phyloP scores from a whole-genome alignment of 2,329 filamentous ascomycete species.

The Trichophyton mentagrophytes region DNA sequence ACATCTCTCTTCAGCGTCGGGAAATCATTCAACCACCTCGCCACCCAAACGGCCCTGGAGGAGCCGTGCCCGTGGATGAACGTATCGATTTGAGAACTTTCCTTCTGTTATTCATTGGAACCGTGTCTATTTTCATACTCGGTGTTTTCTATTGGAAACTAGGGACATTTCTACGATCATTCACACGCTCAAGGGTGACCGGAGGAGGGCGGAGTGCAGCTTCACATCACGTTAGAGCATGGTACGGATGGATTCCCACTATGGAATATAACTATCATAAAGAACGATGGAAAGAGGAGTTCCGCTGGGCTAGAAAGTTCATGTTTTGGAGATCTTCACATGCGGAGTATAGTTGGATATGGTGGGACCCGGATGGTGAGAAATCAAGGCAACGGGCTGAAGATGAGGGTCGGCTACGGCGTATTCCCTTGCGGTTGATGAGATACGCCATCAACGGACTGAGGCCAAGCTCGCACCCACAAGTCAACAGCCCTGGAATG shows the following conservation, averaged over 20 bases:
- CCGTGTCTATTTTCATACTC: conserved; percentile 27
- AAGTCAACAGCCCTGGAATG: conserved; percentile 3
- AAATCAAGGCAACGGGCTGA: conserved; percentile 15
- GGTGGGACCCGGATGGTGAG: conserved; percentile 28
- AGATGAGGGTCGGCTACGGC: conserved; percentile 13
- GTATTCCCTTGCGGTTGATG: conserved; percentile 19
- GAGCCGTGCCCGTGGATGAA: conserved; percentile 16
- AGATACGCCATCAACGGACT: conserved; percentile 16
- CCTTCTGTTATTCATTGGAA: conserved; percentile 24
- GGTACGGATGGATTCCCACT: conserved; percentile 31
- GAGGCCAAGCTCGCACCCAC: conserved; percentile 19
- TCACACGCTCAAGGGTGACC: conserved; percentile 25
- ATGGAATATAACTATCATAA: conserved; percentile 23
- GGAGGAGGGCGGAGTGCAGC: conserved; percentile 19
- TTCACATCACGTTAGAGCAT: conserved; percentile 28
- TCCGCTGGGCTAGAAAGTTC: conserved; percentile 17
- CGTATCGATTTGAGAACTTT: conserved; percentile 22
- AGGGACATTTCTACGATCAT: conserved; percentile 25
- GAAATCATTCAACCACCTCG: conserved; percentile 17
- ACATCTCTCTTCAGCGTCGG: background rate
- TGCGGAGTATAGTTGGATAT: conserved; percentile 28
- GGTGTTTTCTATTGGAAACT: conserved; percentile 29
- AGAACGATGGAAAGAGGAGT: conserved; percentile 13
- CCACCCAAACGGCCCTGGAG: conserved; percentile 17
- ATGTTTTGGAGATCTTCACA: conserved; percentile 25